Evolutionary conservation across 768 basidiomycete genomes (phyloP).

Genomic region (Amanita exitialis): DNA sequence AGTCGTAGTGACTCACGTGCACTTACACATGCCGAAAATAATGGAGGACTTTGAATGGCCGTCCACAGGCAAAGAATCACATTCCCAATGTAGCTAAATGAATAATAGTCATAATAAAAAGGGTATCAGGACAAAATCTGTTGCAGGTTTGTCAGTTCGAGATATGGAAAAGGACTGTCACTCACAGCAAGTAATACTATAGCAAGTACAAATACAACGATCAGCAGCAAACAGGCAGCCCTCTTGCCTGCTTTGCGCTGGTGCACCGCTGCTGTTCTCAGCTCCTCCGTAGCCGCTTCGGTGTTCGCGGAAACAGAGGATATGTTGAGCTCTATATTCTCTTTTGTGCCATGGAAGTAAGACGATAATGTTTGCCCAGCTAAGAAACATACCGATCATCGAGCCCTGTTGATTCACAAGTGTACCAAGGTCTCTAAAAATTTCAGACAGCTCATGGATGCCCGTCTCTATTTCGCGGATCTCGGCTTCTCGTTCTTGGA

Average conservation of each 20-base stretch:
- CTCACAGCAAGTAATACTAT: conserved; percentile 89
- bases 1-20: no score
- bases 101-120: neutral
- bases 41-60: no score
- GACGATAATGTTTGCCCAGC: neutral
- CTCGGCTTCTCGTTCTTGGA: conserved; percentile 88
- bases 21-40: no score
- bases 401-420: conserved; percentile 90
- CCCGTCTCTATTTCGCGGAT: conserved; percentile 96
- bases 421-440: conserved; percentile 93
- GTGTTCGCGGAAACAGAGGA: conserved; percentile 81
- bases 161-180: conserved; percentile 12
- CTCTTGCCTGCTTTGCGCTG: conserved; percentile 90
- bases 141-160: neutral
- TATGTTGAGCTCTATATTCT: conserved; percentile 93
- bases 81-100: no score
- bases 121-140: conserved; percentile 13
- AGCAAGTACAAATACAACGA: conserved; percentile 78
- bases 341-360: conserved; percentile 26
- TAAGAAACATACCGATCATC: conserved; percentile 68
- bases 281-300: conserved; percentile 72
- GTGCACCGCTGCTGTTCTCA: conserved; percentile 83
- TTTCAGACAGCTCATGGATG: conserved; percentile 92
- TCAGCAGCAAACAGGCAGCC: conserved; percentile 82
- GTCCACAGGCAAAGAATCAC: no score